Evolutionary conservation across 2,329 filamentous ascomycete genomes (phyloP).

Genomic region (Huntiella abstrusa): DNA sequence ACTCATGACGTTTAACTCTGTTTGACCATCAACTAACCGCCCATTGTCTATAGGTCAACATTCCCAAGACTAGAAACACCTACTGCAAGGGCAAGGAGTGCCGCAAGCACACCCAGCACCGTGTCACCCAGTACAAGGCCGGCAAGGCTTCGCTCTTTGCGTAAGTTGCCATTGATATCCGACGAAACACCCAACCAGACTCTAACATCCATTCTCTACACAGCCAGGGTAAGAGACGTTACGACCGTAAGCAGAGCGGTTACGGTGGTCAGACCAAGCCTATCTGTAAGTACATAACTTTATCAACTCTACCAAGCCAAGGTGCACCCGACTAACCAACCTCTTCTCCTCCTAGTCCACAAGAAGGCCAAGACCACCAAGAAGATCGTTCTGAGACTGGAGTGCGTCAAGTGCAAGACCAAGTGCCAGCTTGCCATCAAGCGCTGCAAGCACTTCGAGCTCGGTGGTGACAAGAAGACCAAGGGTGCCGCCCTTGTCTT

Average conservation of each 20-base stretch:
- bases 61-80: slow-evolving; percentile 93
- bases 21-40: no score
- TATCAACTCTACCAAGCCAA: neutral
- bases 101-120: slow-evolving; percentile 80
- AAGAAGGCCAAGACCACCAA: slow-evolving; percentile 99
- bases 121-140: slow-evolving; percentile 93
- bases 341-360: slow-evolving; percentile 41
- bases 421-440: slow-evolving; percentile 96
- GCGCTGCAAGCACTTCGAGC: slow-evolving; percentile 99
- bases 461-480: slow-evolving; percentile 99
- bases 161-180: slow-evolving; percentile 11
- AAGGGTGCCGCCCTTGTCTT: slow-evolving; percentile 99
- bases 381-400: slow-evolving; percentile 97
- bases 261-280: slow-evolving; percentile 99
- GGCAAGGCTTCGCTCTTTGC: slow-evolving; percentile 91
- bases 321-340: no score
- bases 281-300: slow-evolving; percentile 35
- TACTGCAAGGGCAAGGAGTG: slow-evolving; percentile 96
- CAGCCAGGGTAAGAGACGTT: slow-evolving; percentile 93
- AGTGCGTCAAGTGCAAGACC: slow-evolving; percentile 95
- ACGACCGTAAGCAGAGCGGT: slow-evolving; percentile 97
- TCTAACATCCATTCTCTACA: slow-evolving; percentile 5
- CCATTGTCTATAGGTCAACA: slow-evolving; percentile 54
- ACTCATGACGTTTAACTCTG: no score
- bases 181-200: neutral